Base-by-base conservation (phyloP, 2,329 filamentous ascomycete species). In the Blumeria hordei region DNA sequence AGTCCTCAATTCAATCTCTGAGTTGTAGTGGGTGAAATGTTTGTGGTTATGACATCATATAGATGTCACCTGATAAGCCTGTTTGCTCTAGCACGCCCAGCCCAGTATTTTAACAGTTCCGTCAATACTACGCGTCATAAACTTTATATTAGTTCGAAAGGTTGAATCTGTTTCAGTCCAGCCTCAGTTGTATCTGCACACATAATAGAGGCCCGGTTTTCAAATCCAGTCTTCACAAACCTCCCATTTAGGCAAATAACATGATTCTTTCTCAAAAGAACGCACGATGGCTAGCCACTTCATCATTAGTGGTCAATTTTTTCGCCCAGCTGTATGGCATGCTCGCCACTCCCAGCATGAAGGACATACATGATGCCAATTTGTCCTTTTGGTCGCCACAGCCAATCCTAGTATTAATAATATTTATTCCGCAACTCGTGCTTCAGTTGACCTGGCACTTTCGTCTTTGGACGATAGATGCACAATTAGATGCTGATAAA, bases 371-470 rank as follows among this genome's bases (percentile, higher is more conserved):
- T 62, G 71, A 78, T 60, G 65, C 65, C 35, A 77, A 80, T 61
- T 66, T 77, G 6, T 76, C 74, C 1, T 78, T 77, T 62, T 79
- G 74, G 67, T 73, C 69, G 1, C 76, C 76, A 0, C 72, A 78
- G 56, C 75, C 76, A 0, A 75, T 69, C 61, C 76, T 77, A 65
- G 77, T 80, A 57, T 76, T 67, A 0, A 73, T 67, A 14, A 79
- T 80, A 67, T 80, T 80, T 68, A 76, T 76, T 63, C 74, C 74
- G 0, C 75, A 80, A 62, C 75, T 79, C 62, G 61, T 78, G 3
- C 72, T 78, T 62, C 75, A 79, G 63, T 61, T 78, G 2, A 70
- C 67, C 2, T 80, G 75, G 75, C 64, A 79, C 5, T 79, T 74
- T 65, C 69, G 71, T 57, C 66, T 80, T 1, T 76, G 70, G 67